A percentile compares a stretch with the other conserved stretches of the same genome.
Conservation (phyloP, 140 eudicot genomes). For the Anethum foeniculum region DNA sequence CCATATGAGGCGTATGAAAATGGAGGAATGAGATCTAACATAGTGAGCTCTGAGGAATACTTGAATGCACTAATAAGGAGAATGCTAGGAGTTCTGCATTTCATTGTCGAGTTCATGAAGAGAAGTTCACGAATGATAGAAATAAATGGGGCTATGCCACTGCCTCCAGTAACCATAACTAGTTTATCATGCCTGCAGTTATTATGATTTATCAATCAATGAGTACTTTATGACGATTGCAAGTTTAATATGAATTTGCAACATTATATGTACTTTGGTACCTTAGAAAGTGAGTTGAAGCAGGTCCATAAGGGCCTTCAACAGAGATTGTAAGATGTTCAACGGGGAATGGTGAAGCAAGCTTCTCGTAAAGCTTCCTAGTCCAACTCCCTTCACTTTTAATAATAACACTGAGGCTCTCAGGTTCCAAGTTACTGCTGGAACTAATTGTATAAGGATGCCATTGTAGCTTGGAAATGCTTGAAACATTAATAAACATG, state of each 20-base stretch:
- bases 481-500: conserved; percentile 36
- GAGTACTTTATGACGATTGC: not conserved
- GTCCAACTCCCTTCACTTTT: conserved; percentile 50
- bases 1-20: conserved; percentile 19
- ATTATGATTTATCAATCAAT: not conserved
- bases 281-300: conserved; percentile 10
- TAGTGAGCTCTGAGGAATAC: conserved; percentile 42
- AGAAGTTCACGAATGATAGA: conserved; percentile 51
- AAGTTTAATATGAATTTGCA: not conserved
- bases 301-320: conserved; percentile 43
- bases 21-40: conserved; percentile 59
- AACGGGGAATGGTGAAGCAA: conserved; percentile 31
- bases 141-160: conserved; percentile 65
- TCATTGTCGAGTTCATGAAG: conserved; percentile 27
- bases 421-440: conserved; percentile 33
- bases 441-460: conserved; percentile 50
- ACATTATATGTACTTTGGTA: not conserved
- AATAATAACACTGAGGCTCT: conserved; percentile 39
- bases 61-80: conserved; percentile 47
- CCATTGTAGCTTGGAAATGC: conserved; percentile 52
- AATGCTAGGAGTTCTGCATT: conserved; percentile 34
- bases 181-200: conserved; percentile 39
- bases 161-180: conserved; percentile 70
- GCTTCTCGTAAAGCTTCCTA: conserved; percentile 24
- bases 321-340: conserved; percentile 34